A percentile compares a stretch with the other conserved stretches of the same genome.
Evolutionary conservation across 23 red algal genomes (phyloP).

Genomic region (Gracilaria domingensis): DNA sequence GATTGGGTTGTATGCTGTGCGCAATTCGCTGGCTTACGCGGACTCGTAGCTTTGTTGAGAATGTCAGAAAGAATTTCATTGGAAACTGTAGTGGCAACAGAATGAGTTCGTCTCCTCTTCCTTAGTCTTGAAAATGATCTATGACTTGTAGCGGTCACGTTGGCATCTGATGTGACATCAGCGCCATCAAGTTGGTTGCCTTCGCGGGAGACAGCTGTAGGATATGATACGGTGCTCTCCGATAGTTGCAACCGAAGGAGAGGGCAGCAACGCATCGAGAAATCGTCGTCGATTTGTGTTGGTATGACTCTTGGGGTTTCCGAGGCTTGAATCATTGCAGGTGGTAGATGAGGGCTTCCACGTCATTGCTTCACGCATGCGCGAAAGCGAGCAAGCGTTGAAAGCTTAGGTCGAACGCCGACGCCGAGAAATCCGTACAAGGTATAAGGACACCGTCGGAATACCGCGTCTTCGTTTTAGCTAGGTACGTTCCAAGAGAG

Average conservation of each 20-base stretch:
- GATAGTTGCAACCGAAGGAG: neutral
- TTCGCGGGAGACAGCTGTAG: neutral
- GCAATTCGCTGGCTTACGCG: neutral
- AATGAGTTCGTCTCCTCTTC: neutral
- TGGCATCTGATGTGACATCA: neutral
- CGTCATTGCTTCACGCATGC: too few relatives aligned
- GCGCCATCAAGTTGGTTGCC: neutral
- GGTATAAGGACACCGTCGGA: too few relatives aligned
- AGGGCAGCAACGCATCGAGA: neutral
- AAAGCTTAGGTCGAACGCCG: too few relatives aligned
- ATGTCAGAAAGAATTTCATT: neutral
- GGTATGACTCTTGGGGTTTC: neutral
- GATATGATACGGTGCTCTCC: neutral
- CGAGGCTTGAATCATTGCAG: neutral
- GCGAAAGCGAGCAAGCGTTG: too few relatives aligned
- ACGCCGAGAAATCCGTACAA: too few relatives aligned
- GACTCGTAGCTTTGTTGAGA: neutral
- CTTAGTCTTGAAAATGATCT: conserved; percentile 11
- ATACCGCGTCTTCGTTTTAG: too few relatives aligned
- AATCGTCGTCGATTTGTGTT: neutral
- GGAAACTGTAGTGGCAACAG: neutral
- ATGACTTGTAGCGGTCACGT: neutral
- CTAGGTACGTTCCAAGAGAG: too few relatives aligned
- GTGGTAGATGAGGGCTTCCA: neutral
- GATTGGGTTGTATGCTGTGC: neutral